Evolutionary conservation across 1,284 basidiomycete genomes (phyloP), one percentile per base, ranked within the genome.

Genomic region (Marasmius fiardii): DNA sequence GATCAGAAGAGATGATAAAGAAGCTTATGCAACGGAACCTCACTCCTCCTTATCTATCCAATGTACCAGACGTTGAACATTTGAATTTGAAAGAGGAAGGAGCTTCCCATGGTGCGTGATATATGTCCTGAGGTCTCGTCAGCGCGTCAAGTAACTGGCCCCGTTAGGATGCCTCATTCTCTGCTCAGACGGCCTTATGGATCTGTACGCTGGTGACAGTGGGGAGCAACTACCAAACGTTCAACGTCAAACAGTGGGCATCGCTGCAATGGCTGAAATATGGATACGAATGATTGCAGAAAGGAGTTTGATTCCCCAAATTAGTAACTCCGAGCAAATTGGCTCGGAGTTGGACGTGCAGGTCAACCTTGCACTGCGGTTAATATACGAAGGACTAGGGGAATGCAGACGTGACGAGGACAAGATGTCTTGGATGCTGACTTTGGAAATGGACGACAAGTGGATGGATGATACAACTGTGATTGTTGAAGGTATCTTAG

Each of bases 41-140:
- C 16, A 71, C 71, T 4, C 70, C 71, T 1, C 71, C 71, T 12
- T 72, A 72, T 47, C 56, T 72, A 12, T 65, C 61, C 3, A 60
- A 63, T 33, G 50, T 54, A 12, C 60, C 71, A 2, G 71, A 72
- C 23, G 59, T 72, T 10, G 56, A 41, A 23, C 67, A 71, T 37
- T 57, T 60, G 31, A 53, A 55, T 21, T 60, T 61, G 23, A 24
- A 28, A 16, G 20, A 43, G 6, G 16, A 52, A 28, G 52, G 53
- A 28, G 51, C 4, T 11, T 34, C 43, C 31, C 41, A 54, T 14
- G 31, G 23, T 34, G 20, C 20, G 35, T 41, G n/a, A n/a, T n/a
- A n/a, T n/a, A n/a, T n/a, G n/a, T n/a, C n/a, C n/a, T n/a, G n/a
- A n/a, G n/a, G n/a, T n/a, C n/a, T n/a, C n/a, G n/a, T n/a, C n/a